Percentiles rank a stretch among this genome's conserved stretches.
These are phyloP conservation scores for Lignosus rhinocerotis DNA, from an alignment of 1,284 basidiomycete genomes.

Conservation along the genomic window DNA sequence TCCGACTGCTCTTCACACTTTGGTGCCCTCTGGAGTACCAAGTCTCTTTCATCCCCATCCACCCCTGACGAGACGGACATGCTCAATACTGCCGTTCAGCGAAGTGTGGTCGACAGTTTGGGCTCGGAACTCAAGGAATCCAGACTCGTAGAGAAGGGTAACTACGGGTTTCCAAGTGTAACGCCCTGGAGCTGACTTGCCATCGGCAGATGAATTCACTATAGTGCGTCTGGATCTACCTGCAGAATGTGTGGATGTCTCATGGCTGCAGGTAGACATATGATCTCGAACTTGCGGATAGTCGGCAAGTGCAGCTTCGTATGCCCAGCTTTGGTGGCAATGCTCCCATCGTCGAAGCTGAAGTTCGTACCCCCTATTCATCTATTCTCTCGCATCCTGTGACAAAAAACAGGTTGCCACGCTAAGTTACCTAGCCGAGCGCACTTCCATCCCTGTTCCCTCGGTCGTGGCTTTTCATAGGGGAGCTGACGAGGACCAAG, in stretches of 20 bases:
- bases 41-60: background rate
- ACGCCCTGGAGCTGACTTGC: background rate
- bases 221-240: slow-evolving; percentile 16
- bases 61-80: background rate
- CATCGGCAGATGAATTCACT: slow-evolving; percentile 12
- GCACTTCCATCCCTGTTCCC: slow-evolving; percentile 32
- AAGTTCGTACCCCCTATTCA: slow-evolving; percentile 21
- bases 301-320: slow-evolving; percentile 26
- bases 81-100: background rate
- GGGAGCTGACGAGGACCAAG: slow-evolving; percentile 8
- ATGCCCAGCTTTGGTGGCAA: slow-evolving; percentile 23
- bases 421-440: slow-evolving; percentile 29
- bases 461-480: slow-evolving; percentile 25
- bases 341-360: slow-evolving; percentile 30
- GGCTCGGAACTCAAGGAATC: slow-evolving; percentile 4
- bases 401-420: slow-evolving; percentile 31
- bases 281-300: slow-evolving; percentile 28
- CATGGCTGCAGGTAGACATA: slow-evolving; percentile 24
- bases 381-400: background rate
- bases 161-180: background rate
- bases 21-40: background rate
- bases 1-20: too few species aligned
- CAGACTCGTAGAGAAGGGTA: slow-evolving; percentile 7
- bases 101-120: background rate
- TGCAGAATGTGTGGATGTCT: background rate